phyloP scores from a whole-genome alignment of 495 filamentous ascomycete species.

The Pyrenopolyporus hunteri region DNA sequence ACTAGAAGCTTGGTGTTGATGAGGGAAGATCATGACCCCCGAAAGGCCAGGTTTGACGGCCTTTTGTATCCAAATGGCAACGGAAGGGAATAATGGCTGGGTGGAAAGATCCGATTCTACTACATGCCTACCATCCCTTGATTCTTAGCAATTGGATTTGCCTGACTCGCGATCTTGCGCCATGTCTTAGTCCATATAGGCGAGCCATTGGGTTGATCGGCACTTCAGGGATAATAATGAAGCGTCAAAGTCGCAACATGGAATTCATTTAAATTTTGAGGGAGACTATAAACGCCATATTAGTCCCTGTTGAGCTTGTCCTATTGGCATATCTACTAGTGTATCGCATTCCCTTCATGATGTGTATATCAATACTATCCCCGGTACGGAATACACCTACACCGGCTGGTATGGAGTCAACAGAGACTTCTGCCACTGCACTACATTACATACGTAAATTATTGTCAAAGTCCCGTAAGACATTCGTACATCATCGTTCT shows the following conservation, averaged over 20 bases:
- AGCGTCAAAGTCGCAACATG: not conserved
- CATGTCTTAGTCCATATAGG: slow-evolving; percentile 16
- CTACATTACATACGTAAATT: not conserved
- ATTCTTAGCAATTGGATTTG: slow-evolving; percentile 6
- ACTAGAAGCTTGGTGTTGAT: slow-evolving; percentile 20
- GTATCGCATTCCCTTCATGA: slow-evolving; percentile 1
- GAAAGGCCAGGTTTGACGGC: not conserved
- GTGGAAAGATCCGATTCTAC: slow-evolving; percentile 2
- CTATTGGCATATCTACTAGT: not conserved
- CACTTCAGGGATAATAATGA: slow-evolving; percentile 8
- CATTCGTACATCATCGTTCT: not conserved
- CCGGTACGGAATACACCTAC: not conserved
- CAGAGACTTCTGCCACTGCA: not conserved
- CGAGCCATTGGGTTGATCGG: slow-evolving; percentile 4
- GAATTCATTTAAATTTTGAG: slow-evolving; percentile 19
- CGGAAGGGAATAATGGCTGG: not conserved
- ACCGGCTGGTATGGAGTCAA: slow-evolving; percentile 1
- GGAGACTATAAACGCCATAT: slow-evolving; percentile 9
- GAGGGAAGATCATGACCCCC: not conserved
- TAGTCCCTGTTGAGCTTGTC: not conserved
- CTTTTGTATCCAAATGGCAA: slow-evolving; percentile 19
- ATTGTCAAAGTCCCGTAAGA: not conserved
- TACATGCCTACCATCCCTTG: slow-evolving; percentile 23
- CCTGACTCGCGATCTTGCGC: slow-evolving; percentile 20
- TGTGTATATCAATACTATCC: not conserved